phyloP scores from a whole-genome alignment of 2,329 filamentous ascomycete species.

The Penicillium sp. region DNA sequence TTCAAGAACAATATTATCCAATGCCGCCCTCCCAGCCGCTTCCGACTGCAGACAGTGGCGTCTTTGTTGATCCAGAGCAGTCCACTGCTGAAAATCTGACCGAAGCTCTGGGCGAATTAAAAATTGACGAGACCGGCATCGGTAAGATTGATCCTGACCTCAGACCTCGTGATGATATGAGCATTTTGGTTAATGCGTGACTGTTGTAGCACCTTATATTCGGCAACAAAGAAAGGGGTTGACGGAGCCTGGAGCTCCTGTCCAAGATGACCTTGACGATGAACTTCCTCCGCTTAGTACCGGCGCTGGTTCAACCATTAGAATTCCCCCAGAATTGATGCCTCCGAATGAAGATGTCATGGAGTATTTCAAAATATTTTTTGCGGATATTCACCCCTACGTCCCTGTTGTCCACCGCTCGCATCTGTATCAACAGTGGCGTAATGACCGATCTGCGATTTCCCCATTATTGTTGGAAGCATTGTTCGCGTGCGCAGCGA shows the following conservation, averaged over 20 bases:
- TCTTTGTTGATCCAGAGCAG: conserved; percentile 58
- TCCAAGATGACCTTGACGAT: conserved; percentile 67
- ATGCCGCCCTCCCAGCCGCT: conserved; percentile 24
- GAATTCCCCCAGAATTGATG: conserved; percentile 91
- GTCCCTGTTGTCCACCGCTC: conserved; percentile 81
- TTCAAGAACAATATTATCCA: conserved; percentile 15
- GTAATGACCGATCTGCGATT: conserved; percentile 73
- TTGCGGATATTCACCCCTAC: conserved; percentile 86
- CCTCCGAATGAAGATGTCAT: conserved; percentile 77
- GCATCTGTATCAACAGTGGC: conserved; percentile 86
- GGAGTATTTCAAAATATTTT: conserved; percentile 87
- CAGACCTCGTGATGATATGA: neutral
- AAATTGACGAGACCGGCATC: conserved; percentile 80
- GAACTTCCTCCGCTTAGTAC: conserved; percentile 64
- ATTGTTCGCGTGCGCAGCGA: conserved; percentile 82
- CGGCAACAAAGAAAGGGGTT: conserved; percentile 56
- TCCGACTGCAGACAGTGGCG: conserved; percentile 37
- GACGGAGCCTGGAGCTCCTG: conserved; percentile 52
- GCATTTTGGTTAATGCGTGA: neutral
- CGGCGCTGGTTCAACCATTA: conserved; percentile 70
- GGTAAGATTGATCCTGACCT: conserved; percentile 53
- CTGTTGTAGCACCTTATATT: conserved; percentile 71
- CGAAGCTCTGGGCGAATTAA: conserved; percentile 78
- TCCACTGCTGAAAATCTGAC: conserved; percentile 69
- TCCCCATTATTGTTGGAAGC: conserved; percentile 86